Percentiles rank a stretch among this genome's conserved stretches.
These are phyloP conservation scores for Oleoguttula mirabilis DNA, from an alignment of 495 filamentous ascomycete species.

Conservation along the genomic window DNA sequence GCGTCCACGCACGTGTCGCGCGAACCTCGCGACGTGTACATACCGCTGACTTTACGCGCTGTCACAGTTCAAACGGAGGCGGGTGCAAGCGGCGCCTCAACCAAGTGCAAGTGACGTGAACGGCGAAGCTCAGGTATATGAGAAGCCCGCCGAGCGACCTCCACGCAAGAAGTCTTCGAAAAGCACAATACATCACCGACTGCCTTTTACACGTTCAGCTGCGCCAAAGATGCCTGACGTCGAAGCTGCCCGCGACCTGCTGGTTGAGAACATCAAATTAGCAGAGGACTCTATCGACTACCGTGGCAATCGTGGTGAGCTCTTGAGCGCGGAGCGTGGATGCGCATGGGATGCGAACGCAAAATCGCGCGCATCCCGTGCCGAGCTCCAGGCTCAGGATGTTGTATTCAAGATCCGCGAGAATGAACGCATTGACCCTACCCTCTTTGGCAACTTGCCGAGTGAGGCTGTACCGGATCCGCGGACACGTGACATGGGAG, in stretches of 20 bases:
- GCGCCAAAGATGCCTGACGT: neutral
- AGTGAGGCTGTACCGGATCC: conserved; percentile 25
- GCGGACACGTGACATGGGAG: conserved; percentile 29
- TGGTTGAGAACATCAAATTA: conserved; percentile 1
- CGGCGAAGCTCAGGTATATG: no score
- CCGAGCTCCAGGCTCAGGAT: conserved; percentile 19
- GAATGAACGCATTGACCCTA: conserved; percentile 23
- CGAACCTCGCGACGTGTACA: no score
- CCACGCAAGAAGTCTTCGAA: no score
- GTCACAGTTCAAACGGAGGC: no score
- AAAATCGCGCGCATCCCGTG: conserved; percentile 11
- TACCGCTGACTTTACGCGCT: no score
- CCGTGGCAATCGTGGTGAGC: conserved; percentile 2
- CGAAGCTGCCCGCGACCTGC: neutral
- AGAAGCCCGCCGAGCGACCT: no score
- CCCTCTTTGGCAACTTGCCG: conserved; percentile 27
- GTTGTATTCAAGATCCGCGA: conserved; percentile 26
- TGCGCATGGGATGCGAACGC: conserved; percentile 21
- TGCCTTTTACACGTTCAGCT: no score
- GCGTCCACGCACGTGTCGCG: no score
- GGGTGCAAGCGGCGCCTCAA: no score
- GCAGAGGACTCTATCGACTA: neutral
- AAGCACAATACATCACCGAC: no score
- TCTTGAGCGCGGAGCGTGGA: conserved; percentile 18
- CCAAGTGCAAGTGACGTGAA: no score